Evolutionary conservation across 2,329 filamentous ascomycete species (phyloP).

Genomic region (Colletotrichum musicola): DNA sequence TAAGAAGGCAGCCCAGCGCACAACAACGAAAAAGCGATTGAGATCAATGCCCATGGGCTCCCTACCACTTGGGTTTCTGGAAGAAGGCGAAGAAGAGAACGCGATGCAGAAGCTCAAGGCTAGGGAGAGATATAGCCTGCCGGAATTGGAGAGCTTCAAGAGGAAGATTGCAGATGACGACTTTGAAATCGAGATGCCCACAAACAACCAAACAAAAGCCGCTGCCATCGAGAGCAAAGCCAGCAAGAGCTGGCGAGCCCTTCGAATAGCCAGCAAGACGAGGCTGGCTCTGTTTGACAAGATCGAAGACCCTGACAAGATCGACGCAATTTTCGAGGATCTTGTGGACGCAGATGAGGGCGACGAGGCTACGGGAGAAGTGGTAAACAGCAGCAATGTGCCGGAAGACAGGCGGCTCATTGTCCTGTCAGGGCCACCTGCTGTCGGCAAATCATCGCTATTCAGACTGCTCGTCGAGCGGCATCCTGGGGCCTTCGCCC

Average conservation of each 20-base stretch:
- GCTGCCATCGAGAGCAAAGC: slow-evolving; percentile 77
- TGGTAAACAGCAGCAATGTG: slow-evolving; percentile 44
- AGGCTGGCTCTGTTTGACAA: slow-evolving; percentile 86
- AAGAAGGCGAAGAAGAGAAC: slow-evolving; percentile 69
- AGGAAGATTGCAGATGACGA: slow-evolving; percentile 82
- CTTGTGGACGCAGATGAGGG: slow-evolving; percentile 51
- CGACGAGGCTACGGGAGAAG: slow-evolving; percentile 52
- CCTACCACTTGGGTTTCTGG: slow-evolving; percentile 82
- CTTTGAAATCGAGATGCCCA: slow-evolving; percentile 87
- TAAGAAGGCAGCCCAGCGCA: slow-evolving; percentile 73
- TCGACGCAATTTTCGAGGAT: slow-evolving; percentile 69
- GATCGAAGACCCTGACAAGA: slow-evolving; percentile 84
- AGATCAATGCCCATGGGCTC: slow-evolving; percentile 78
- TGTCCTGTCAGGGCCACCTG: slow-evolving; percentile 75
- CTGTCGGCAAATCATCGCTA: slow-evolving; percentile 73
- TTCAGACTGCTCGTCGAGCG: slow-evolving; percentile 72
- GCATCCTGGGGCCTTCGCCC: slow-evolving; percentile 74
- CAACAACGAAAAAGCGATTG: slow-evolving; percentile 78
- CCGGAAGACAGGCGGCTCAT: slow-evolving; percentile 68
- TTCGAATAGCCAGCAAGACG: slow-evolving; percentile 81
- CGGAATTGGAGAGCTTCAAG: slow-evolving; percentile 78
- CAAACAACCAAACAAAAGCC: slow-evolving; percentile 69
- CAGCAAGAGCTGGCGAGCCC: slow-evolving; percentile 90
- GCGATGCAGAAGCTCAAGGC: slow-evolving; percentile 78
- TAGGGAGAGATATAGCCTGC: slow-evolving; percentile 73